These are phyloP conservation scores for Heterobasidion irregulare DNA, from an alignment of 1,284 basidiomycete genomes.

Conservation along the genomic window DNA sequence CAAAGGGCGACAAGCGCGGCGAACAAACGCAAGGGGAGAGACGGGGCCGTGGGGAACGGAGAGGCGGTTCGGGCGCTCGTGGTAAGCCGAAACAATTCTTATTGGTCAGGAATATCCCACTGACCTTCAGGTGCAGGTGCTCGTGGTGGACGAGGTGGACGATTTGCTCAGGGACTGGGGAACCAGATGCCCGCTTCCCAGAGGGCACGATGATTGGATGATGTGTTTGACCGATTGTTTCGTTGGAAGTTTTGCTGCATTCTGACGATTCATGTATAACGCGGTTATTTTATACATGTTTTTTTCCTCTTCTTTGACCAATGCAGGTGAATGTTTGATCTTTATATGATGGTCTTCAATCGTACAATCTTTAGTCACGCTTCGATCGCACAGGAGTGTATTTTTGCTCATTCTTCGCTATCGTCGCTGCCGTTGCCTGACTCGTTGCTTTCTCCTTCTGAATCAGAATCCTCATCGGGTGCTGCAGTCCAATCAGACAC, in stretches of 20 bases:
- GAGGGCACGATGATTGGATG: not conserved
- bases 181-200: slow-evolving; percentile 48
- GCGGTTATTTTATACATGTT: too few species aligned
- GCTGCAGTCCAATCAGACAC: slow-evolving; percentile 26
- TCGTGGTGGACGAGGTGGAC: slow-evolving; percentile 58
- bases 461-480: slow-evolving; percentile 13
- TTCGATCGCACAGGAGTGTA: too few species aligned
- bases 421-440: slow-evolving; percentile 9
- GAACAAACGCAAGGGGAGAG: slow-evolving; percentile 65
- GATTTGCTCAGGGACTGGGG: slow-evolving; percentile 74
- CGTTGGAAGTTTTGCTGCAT: not conserved
- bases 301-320: too few species aligned
- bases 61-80: slow-evolving; percentile 36
- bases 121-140: slow-evolving; percentile 26
- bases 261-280: not conserved
- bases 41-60: slow-evolving; percentile 58
- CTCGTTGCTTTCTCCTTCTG: slow-evolving; percentile 1
- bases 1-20: slow-evolving; percentile 71
- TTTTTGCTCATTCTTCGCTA: slow-evolving; percentile 5
- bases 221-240: not conserved
- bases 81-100: slow-evolving; percentile 29
- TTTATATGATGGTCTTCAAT: too few species aligned
- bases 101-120: not conserved
- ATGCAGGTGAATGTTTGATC: too few species aligned
- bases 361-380: too few species aligned